A percentile compares a stretch with the other conserved stretches of the same genome.
phyloP scores from a whole-genome alignment of 2,329 filamentous ascomycete genomes.

The Helotiales sp. region DNA sequence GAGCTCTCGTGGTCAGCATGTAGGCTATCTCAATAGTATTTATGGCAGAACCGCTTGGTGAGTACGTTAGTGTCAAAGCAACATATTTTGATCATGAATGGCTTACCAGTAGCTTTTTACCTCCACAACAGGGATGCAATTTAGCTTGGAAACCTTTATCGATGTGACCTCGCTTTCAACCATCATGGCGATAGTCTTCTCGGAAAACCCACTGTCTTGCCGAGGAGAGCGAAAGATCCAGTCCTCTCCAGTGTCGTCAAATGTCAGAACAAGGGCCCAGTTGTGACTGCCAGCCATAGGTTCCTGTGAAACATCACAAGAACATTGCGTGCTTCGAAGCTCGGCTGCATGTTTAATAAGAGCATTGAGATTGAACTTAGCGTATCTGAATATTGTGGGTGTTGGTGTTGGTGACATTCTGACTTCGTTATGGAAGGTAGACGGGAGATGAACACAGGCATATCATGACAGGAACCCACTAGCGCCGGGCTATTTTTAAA shows the following conservation, averaged over 20 bases:
- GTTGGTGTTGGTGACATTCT: background rate
- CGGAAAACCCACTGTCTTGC: background rate
- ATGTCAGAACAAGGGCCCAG: slow-evolving; percentile 1
- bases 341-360: background rate
- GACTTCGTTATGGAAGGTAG: background rate
- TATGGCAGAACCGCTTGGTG: background rate
- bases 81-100: background rate
- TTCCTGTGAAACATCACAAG: slow-evolving; percentile 4
- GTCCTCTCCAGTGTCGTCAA: background rate
- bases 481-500: too few species aligned
- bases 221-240: slow-evolving; percentile 3
- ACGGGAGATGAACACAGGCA: background rate
- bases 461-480: background rate
- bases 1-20: background rate
- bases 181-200: background rate
- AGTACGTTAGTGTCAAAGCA: background rate
- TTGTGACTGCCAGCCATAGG: slow-evolving; percentile 2
- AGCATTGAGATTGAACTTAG: background rate
- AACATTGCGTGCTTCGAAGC: background rate
- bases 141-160: slow-evolving; percentile 2
- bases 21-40: background rate
- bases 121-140: slow-evolving; percentile 1
- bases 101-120: slow-evolving; percentile 5
- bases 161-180: slow-evolving; percentile 2
- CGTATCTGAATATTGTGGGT: background rate